These are phyloP conservation scores for Dalbergia cultrata DNA, from an alignment of 306 rosid genomes.

Conservation along the genomic window DNA sequence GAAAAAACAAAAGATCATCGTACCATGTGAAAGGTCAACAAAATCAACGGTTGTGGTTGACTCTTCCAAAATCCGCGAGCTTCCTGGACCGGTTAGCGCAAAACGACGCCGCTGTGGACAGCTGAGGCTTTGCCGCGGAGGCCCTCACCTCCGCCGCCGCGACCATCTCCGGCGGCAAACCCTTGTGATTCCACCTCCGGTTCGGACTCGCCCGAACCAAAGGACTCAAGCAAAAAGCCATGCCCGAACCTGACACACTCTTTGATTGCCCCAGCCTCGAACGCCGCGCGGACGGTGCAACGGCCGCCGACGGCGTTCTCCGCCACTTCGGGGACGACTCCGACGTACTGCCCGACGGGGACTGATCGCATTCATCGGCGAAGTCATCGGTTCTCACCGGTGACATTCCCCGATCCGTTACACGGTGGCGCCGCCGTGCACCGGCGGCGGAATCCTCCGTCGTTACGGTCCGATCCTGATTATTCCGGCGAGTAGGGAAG, in stretches of 20 bases:
- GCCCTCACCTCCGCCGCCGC: conserved; percentile 61
- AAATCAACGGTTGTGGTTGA: conserved; percentile 76
- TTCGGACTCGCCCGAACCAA: conserved; percentile 85
- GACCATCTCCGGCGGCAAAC: conserved; percentile 59
- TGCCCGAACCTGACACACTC: conserved; percentile 66
- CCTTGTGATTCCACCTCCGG: conserved; percentile 74
- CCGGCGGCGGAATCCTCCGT: conserved; percentile 33
- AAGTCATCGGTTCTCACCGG: conserved; percentile 61
- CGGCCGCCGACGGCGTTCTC: conserved; percentile 61
- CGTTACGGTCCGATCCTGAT: conserved; percentile 34
- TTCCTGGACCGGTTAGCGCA: conserved; percentile 86
- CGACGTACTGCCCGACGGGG: conserved; percentile 67
- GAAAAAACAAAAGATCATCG: conserved; percentile 21
- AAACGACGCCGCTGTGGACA: conserved; percentile 72
- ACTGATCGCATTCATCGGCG: conserved; percentile 59
- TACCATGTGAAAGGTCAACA: conserved; percentile 45
- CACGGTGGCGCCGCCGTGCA: conserved; percentile 42
- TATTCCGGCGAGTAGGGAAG: conserved; percentile 57
- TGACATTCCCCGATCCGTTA: conserved; percentile 88
- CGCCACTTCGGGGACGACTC: conserved; percentile 71
- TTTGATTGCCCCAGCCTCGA: conserved; percentile 51
- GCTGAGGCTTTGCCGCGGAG: conserved; percentile 61
- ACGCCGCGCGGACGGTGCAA: conserved; percentile 59
- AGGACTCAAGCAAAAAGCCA: conserved; percentile 89
- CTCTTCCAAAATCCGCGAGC: conserved; percentile 89